Percentiles rank a stretch among this genome's conserved stretches.
Conservation (phyloP, 352 stramenopile species). For the Blastocystis sp. region DNA sequence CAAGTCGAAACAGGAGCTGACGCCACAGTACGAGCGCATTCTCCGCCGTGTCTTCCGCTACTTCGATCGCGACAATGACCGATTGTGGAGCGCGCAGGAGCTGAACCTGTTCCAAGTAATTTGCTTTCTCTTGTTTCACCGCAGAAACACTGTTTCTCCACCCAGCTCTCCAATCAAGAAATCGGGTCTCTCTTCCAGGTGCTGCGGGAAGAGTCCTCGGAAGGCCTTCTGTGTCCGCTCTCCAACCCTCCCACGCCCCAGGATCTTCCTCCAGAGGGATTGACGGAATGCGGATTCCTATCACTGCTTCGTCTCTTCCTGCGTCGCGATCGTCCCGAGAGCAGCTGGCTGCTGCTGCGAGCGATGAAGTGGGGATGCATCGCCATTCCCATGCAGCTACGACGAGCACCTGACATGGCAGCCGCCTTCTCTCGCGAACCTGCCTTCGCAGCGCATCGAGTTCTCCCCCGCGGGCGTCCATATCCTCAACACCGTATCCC, state of each 20-base stretch:
- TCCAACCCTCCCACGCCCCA: not conserved
- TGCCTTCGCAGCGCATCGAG: too few species aligned
- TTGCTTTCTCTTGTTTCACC: not conserved
- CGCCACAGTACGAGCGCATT: not conserved
- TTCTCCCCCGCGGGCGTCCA: too few species aligned
- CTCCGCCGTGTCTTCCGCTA: slow-evolving; percentile 25
- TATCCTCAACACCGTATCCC: too few species aligned
- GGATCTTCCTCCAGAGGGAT: not conserved
- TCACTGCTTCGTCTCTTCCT: slow-evolving; percentile 9
- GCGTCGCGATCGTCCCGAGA: not conserved
- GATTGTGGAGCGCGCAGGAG: slow-evolving; percentile 15
- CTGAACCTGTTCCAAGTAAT: slow-evolving; percentile 5
- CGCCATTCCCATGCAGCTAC: not conserved
- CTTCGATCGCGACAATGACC: slow-evolving; percentile 37
- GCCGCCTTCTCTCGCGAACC: too few species aligned
- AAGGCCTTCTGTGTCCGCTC: not conserved
- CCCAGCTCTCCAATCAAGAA: not conserved
- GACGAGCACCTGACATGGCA: not conserved
- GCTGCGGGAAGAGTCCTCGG: not conserved
- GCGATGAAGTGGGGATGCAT: not conserved
- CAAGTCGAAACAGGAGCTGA: not conserved
- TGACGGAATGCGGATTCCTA: slow-evolving; percentile 20
- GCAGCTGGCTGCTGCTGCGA: not conserved
- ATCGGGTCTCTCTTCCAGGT: not conserved
- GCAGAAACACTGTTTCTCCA: slow-evolving; percentile 7